These are phyloP conservation scores for Amaranthus tricolor DNA, from an alignment of 179 eudicot species.

Conservation along the genomic window DNA sequence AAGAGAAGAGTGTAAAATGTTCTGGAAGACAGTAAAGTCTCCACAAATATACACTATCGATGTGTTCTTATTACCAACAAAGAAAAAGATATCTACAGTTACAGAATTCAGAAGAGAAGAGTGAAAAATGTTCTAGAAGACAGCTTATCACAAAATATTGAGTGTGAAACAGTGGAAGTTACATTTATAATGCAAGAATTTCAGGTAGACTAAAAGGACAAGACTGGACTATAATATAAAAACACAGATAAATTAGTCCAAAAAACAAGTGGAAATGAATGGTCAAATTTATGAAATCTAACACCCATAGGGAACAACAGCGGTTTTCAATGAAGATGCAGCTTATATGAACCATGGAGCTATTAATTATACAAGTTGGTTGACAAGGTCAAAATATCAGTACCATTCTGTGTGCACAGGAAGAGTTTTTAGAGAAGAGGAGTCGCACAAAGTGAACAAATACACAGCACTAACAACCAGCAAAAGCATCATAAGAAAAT, in stretches of 20 bases:
- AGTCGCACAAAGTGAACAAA: neutral
- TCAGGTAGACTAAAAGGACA: neutral
- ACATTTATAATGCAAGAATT: neutral
- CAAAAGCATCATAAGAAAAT: neutral
- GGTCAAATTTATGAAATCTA: neutral
- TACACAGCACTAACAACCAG: neutral
- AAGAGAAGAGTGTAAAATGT: neutral
- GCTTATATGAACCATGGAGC: neutral
- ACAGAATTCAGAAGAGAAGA: constrained; percentile 7
- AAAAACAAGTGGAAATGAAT: neutral
- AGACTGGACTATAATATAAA: neutral
- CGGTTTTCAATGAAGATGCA: neutral
- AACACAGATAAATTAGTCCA: neutral
- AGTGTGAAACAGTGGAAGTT: neutral
- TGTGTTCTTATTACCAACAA: neutral
- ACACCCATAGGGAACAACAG: neutral
- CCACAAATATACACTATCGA: neutral
- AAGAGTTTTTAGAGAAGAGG: neutral
- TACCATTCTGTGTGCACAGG: neutral
- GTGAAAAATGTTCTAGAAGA: neutral
- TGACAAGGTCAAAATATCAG: neutral
- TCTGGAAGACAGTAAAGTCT: neutral
- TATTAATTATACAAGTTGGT: neutral
- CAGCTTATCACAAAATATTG: neutral
- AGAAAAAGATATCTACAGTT: neutral